Evolutionary conservation across 495 filamentous ascomycete species (phyloP), one percentile per base, ranked within the genome.

Genomic region (Aspergillus olivimuriae): DNA sequence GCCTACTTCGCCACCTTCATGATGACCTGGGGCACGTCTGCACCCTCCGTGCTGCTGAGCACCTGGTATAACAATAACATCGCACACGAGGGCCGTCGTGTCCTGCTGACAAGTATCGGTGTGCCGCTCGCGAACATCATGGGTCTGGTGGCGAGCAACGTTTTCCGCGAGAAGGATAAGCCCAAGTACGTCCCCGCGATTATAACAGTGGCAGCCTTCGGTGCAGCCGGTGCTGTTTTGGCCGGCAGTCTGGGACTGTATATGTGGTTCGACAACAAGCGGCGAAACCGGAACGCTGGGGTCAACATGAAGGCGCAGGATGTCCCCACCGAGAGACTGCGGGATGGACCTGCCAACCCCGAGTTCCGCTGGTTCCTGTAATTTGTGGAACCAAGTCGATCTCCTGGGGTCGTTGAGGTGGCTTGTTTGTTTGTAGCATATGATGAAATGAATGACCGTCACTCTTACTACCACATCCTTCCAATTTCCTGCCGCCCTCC

Each of bases 21-120:
- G 82, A 88, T 90, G 83, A 82, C 78, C 12, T 89, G 85, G 83
- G 74, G 73, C 11, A 77, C 75, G 2, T 72, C 67, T 1, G 73
- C 74, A 1, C 74, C 74, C 1, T 75, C 71, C 1, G 74, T 78
- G 3, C 55, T 78, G 6, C 60, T 77, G 1, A 70, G 68, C 46
- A 63, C 61, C 14, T 83, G 80, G 84, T 87, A 86, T 56, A 87
- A 86, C 56, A 91, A 91, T 66, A 91, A 91, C 45, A 74, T 84
- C 14, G 82, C 84, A 1, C 75, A 89, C 49, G 86, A 89, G 61
- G 78, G 81, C 34, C 75, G 77, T 16, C 80, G 86, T 18, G 74
- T 89, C 7, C 70, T 81, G 0, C 61, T 89, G 16, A 89, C 84
- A 0, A 83, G 80, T 41, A 70, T 89, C 24, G 84, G 81, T 3